phyloP scores from a whole-genome alignment of 1,284 basidiomycete species.

The Heterobasidion parviporum region DNA sequence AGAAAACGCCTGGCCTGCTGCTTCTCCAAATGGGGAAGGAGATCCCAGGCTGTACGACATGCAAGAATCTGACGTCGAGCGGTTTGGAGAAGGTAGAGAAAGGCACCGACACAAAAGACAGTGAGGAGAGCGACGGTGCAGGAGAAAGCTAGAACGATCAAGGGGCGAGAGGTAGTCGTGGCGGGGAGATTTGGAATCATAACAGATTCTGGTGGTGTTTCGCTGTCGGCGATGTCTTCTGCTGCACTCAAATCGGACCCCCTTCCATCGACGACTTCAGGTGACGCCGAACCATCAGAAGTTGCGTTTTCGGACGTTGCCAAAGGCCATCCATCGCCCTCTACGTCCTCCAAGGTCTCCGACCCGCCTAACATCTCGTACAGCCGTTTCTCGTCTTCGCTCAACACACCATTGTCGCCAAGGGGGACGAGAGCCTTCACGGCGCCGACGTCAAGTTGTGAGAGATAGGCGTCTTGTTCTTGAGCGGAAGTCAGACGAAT shows the following conservation, averaged over 20 bases:
- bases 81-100: slow-evolving; percentile 18
- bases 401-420: slow-evolving; percentile 15
- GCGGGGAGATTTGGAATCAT: background rate
- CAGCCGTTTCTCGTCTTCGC: slow-evolving; percentile 25
- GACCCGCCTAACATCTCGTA: slow-evolving; percentile 21
- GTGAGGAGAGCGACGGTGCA: slow-evolving; percentile 28
- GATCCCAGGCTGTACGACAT: slow-evolving; percentile 23
- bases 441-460: slow-evolving; percentile 20
- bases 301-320: slow-evolving; percentile 2
- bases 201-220: background rate
- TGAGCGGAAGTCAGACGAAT: slow-evolving; percentile 24
- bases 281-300: slow-evolving; percentile 1
- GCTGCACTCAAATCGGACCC: background rate
- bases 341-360: slow-evolving; percentile 20
- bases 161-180: slow-evolving; percentile 8
- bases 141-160: slow-evolving; percentile 28
- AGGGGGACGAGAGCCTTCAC: slow-evolving; percentile 26
- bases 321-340: slow-evolving; percentile 12
- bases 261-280: background rate
- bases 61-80: slow-evolving; percentile 22
- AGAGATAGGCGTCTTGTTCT: slow-evolving; percentile 23
- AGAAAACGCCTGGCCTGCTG: slow-evolving; percentile 3
- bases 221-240: background rate
- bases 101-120: slow-evolving; percentile 25
- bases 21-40: slow-evolving; percentile 26